Conservation (phyloP, 352 stramenopile genomes). For the Pythium grandisporangium region DNA sequence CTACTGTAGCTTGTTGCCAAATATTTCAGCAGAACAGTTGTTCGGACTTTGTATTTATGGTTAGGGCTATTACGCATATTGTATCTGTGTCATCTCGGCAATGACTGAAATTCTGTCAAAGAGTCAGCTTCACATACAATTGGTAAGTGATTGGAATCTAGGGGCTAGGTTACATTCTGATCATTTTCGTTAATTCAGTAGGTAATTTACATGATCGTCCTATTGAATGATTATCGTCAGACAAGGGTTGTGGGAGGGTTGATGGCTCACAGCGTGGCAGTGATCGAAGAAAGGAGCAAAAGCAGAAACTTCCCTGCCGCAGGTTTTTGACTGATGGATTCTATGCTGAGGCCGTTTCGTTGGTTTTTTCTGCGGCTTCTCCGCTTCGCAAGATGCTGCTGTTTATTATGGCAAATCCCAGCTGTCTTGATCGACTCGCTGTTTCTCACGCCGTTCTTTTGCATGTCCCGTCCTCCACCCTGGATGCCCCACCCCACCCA, state of each 20-base stretch:
- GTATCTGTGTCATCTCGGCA: background rate
- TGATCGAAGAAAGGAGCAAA: too few relatives aligned
- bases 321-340: constrained; percentile 6
- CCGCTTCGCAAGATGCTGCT: too few relatives aligned
- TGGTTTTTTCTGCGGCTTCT: constrained; percentile 11
- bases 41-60: background rate
- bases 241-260: background rate
- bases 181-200: background rate
- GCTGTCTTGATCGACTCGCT: background rate
- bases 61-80: too few relatives aligned
- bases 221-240: background rate
- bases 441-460: background rate
- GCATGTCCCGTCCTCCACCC: background rate
- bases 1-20: background rate
- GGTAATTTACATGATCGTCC: background rate
- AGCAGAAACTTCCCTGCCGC: constrained; percentile 8
- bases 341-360: constrained; percentile 14
- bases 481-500: too few relatives aligned
- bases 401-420: too few relatives aligned
- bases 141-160: background rate
- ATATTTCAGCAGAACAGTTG: background rate
- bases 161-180: constrained; percentile 8
- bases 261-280: background rate
- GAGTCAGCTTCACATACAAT: constrained; percentile 9
- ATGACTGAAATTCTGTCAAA: constrained; percentile 1